phyloP scores from a whole-genome alignment of 495 filamentous ascomycete species.

The Hypoxylon fragiforme region DNA sequence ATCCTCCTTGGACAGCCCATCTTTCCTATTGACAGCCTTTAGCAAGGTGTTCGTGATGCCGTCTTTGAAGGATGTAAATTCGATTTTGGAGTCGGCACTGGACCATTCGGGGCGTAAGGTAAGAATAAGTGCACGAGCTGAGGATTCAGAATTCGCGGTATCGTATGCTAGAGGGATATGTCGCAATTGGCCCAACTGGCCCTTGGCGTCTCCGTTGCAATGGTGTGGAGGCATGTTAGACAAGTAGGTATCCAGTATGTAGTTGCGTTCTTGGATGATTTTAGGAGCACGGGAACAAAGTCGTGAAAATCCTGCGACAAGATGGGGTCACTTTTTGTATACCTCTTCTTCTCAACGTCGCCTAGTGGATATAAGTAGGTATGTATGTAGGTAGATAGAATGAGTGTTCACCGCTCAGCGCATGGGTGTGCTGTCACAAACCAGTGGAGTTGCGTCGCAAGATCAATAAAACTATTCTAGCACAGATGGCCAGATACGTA shows the following conservation, averaged over 20 bases:
- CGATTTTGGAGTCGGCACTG: conserved; percentile 70
- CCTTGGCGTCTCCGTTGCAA: conserved; percentile 24
- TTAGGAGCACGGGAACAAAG: background rate
- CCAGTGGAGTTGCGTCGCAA: conserved; percentile 16
- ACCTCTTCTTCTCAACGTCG: background rate
- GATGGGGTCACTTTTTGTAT: background rate
- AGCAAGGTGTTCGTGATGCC: conserved; percentile 96
- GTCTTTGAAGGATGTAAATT: conserved; percentile 90
- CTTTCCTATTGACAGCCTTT: conserved; percentile 82
- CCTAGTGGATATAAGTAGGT: too few species aligned
- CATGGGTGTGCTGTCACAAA: background rate
- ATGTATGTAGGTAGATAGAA: too few species aligned
- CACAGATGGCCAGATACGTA: too few species aligned
- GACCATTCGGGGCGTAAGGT: conserved; percentile 85
- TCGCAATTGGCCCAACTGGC: conserved; percentile 41
- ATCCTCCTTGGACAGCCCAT: conserved; percentile 74
- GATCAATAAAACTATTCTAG: conserved; percentile 3
- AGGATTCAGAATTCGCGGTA: conserved; percentile 70
- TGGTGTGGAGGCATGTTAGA: conserved; percentile 26
- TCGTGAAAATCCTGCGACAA: background rate
- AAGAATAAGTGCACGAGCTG: conserved; percentile 76
- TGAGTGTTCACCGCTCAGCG: conserved; percentile 24
- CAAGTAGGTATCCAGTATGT: background rate
- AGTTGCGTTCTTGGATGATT: conserved; percentile 5
- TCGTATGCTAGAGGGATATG: conserved; percentile 77